phyloP scores from a whole-genome alignment of 208 protist genomes.

The Leishmania aethiopica region DNA sequence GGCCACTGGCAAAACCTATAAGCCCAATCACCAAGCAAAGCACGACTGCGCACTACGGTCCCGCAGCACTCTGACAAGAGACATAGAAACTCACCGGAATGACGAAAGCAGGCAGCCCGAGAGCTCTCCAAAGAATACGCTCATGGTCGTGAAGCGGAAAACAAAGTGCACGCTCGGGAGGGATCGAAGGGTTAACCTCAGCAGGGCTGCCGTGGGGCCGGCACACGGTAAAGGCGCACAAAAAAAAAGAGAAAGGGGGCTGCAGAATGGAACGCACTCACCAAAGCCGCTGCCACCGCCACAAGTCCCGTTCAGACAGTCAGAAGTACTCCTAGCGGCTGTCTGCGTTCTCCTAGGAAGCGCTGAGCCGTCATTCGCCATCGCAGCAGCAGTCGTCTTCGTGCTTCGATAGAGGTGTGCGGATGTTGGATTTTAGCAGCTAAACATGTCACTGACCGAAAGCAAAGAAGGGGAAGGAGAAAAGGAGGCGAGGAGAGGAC shows the following conservation, averaged over 20 bases:
- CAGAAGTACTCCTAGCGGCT: no score
- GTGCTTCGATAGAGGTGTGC: background rate
- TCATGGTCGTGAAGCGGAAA: background rate
- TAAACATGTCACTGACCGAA: background rate
- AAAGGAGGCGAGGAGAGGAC: background rate
- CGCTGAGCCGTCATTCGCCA: background rate
- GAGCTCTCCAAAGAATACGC: background rate
- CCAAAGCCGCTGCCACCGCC: background rate
- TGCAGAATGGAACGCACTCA: background rate
- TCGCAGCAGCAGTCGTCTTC: background rate
- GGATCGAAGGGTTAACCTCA: background rate
- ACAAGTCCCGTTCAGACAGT: no score
- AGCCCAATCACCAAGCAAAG: no score
- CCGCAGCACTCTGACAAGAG: background rate
- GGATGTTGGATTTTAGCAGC: background rate
- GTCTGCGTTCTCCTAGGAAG: background rate
- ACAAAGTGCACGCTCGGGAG: background rate
- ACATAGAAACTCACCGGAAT: background rate
- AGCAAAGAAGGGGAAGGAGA: background rate
- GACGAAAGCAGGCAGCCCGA: background rate
- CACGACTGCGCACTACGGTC: background rate
- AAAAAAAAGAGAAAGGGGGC: background rate
- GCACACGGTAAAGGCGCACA: background rate
- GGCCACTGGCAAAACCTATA: background rate
- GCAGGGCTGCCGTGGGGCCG: background rate